Base-by-base conservation (phyloP, 768 basidiomycete species). In the Lactarius psammicola region DNA sequence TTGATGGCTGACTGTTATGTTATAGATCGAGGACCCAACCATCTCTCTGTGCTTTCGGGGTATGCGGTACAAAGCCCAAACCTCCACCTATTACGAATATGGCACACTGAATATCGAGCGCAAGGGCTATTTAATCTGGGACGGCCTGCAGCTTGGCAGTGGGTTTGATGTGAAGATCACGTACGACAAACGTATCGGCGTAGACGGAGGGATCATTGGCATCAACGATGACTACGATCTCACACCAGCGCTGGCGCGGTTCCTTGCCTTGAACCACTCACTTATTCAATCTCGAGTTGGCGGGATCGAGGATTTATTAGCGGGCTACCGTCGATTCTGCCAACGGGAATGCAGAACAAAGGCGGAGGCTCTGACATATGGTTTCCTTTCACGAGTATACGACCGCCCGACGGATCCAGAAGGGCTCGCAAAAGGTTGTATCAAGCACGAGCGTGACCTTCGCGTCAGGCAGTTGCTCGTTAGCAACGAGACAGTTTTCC, bases 221-320 rank as follows among this genome's bases (percentile, higher is more conserved):
- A 77, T 92, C 44, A 82, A 80, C 68, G 85, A 86, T 68, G 85
- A 87, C 69, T 87, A 83, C 64, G 84, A 86, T 59, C 75, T 92
- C 55, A 89, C 86, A 0, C 75, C 81, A 5, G 74, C 80, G 1
- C 80, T 93, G 11, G 87, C 88, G 15, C 83, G 78, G 13, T 90
- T 90, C 73, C 75, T 90, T 23, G 71, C 81, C 36, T 75, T 85
- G 61, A 89, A 90, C 69, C 80, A 79, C 57, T 72, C 76, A 8
- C 75, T 84, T 15, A 84, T 89, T 31, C 75, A 79, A 23, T 70
- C 74, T 46, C 74, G 78, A 6, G 71, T 85, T 8, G 73, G 75
- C 6, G 62, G 73, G 30, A 72, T 90, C 33, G 83, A 88, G 63
- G 75, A 78, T 18, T 74, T 76, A 2, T 62, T 93, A 3, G 72